Conservation (phyloP, 208 protist genomes). For the Acanthamoeba culbertsoni region DNA sequence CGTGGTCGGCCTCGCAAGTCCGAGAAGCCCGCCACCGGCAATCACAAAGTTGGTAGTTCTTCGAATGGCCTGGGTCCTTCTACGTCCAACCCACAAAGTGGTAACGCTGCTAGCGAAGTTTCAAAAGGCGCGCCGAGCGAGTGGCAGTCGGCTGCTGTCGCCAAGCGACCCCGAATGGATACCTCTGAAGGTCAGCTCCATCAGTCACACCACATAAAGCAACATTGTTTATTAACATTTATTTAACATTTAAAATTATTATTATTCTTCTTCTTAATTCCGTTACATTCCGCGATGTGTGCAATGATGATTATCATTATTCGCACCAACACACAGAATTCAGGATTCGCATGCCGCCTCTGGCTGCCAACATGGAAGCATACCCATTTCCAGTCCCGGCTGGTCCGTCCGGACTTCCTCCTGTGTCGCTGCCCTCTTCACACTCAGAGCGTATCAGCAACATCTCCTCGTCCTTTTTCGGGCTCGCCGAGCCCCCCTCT, state of each 20-base stretch:
- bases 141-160: not conserved
- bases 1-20: not conserved
- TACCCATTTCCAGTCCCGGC: not conserved
- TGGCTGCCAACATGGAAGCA: not conserved
- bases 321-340: not conserved
- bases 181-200: not conserved
- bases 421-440: not conserved
- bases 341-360: not conserved
- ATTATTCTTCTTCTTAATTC: not conserved
- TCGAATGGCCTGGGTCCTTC: too few species aligned
- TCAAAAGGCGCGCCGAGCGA: not conserved
- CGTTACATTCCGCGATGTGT: not conserved
- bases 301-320: not conserved
- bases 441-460: constrained; percentile 17
- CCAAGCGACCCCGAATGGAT: not conserved
- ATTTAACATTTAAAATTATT: not conserved
- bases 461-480: constrained; percentile 16
- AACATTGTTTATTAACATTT: too few species aligned
- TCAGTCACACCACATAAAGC: not conserved
- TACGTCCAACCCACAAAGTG: too few species aligned
- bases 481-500: not conserved
- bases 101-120: too few species aligned
- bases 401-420: not conserved
- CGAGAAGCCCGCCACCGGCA: not conserved
- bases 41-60: not conserved